Evolutionary conservation across 495 filamentous ascomycete genomes (phyloP), one percentile per base, ranked within the genome.

Genomic region (Neurospora sp.): DNA sequence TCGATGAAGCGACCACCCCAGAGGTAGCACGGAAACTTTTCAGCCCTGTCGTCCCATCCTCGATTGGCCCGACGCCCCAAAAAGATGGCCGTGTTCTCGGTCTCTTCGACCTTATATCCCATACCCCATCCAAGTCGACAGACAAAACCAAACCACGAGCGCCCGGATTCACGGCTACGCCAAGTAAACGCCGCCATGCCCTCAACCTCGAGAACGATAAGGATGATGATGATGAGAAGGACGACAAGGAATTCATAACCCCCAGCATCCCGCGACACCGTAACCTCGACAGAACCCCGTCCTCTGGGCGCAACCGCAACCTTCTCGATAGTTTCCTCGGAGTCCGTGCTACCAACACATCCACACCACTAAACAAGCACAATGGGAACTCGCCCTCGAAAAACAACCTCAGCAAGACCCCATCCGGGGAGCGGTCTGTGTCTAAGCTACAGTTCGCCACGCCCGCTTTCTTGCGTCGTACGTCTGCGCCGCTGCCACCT

Each of bases 51-150:
- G 69, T 88, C 77, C 81, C 85, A 37, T 82, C 84, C 71, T 84
- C 81, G 43, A 83, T 98, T 75, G 94, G 94, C 8, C 94, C 94
- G 2, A 98, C 96, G 2, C 96, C 96, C 2, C 94, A 98, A 76
- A 92, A 91, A 73, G 92, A 97, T 80, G 96, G 96, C 15, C 89
- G 88, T 45, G 88, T 96, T 2, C 84, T 99, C 0, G 95, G 96
- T 5, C 82, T 99, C n/a, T 99, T 98, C 77, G 96, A 99, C 79
- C 85, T 94, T 37, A 85, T 97, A 7, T 88, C 88, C 31, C 87
- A 88, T 45, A 88, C 90, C 2, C 79, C 79, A 1, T 78, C 79
- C 39, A 70, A 71, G 17, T 59, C 76, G 21, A 72, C 69, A 21
- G 34, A 71, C 5, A n/a, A 70, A 38, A 1, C 10, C 19, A 66